Percentiles rank a stretch among this genome's conserved stretches.
Evolutionary conservation across 1,284 basidiomycete species (phyloP).

Genomic region (Meira nashicola): DNA sequence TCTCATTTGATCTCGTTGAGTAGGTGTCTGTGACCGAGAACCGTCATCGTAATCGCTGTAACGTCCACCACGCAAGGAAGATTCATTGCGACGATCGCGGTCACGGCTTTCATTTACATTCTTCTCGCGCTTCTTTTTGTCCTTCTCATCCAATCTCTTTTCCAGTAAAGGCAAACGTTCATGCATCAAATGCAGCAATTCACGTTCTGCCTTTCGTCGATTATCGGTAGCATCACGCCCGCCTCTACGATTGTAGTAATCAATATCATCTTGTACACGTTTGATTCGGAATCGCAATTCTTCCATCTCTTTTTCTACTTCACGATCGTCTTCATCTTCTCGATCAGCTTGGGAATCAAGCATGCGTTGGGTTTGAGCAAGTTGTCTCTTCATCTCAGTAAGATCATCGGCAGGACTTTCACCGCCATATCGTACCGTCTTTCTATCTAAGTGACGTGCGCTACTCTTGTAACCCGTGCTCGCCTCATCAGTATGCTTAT

Average conservation of each 20-base stretch:
- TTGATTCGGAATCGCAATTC: constrained; percentile 81
- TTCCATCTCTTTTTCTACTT: constrained; percentile 78
- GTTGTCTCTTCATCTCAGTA: constrained; percentile 77
- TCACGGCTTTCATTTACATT: constrained; percentile 59
- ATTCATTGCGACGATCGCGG: constrained; percentile 78
- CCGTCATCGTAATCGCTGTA: constrained; percentile 27
- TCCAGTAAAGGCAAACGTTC: constrained; percentile 88
- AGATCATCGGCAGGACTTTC: constrained; percentile 66
- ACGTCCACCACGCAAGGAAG: constrained; percentile 55
- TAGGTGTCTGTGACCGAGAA: constrained; percentile 18
- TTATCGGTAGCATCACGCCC: constrained; percentile 72
- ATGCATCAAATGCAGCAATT: constrained; percentile 80
- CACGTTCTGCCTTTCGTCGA: constrained; percentile 77
- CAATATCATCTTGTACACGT: constrained; percentile 86
- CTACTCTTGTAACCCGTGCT: constrained; percentile 72
- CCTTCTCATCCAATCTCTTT: constrained; percentile 72
- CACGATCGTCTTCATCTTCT: constrained; percentile 28
- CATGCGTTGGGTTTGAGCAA: constrained; percentile 75
- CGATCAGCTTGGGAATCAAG: constrained; percentile 75
- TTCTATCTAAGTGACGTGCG: constrained; percentile 80
- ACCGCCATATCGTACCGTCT: constrained; percentile 71
- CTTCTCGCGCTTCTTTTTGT: constrained; percentile 68
- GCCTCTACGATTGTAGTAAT: constrained; percentile 74
- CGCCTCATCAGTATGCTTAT: constrained; percentile 70
- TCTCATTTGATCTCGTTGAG: constrained; percentile 38